phyloP scores from a whole-genome alignment of 805 yeast species.

The Scheffersomyces coipomensis region DNA sequence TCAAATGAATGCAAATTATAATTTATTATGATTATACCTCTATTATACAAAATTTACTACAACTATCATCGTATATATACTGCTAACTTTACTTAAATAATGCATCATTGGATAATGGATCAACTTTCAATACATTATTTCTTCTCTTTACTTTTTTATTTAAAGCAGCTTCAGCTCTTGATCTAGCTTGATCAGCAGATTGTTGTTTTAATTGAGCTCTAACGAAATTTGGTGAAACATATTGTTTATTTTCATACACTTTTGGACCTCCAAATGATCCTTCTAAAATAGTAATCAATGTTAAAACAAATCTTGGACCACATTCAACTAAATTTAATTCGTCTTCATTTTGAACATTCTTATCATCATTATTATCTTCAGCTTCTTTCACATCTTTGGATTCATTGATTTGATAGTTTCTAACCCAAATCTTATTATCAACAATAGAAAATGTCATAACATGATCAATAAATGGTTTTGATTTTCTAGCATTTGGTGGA shows the following conservation, averaged over 20 bases:
- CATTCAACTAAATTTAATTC: slow-evolving; percentile 85
- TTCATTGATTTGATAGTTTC: slow-evolving; percentile 88
- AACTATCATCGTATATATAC: too few species aligned
- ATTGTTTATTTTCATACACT: slow-evolving; percentile 94
- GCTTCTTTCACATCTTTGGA: slow-evolving; percentile 58
- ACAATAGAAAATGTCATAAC: slow-evolving; percentile 91
- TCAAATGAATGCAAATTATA: too few species aligned
- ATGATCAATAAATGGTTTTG: slow-evolving; percentile 94
- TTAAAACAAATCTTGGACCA: slow-evolving; percentile 94
- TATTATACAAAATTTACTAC: too few species aligned
- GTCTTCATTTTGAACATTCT: slow-evolving; percentile 35
- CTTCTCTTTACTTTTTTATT: slow-evolving; percentile 74
- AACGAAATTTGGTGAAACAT: slow-evolving; percentile 91
- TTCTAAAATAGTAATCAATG: slow-evolving; percentile 86
- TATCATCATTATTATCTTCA: slow-evolving; percentile 30
- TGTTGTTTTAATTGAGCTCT: slow-evolving; percentile 84
- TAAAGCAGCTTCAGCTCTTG: slow-evolving; percentile 76
- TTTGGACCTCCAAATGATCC: slow-evolving; percentile 98
- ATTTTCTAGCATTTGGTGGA: slow-evolving; percentile 88
- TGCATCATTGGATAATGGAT: slow-evolving; percentile 78
- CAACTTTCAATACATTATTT: slow-evolving; percentile 70
- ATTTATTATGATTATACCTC: too few species aligned
- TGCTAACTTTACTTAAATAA: slow-evolving; percentile 48
- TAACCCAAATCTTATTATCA: slow-evolving; percentile 91
- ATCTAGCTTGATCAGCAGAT: slow-evolving; percentile 74